Conservation (phyloP, 1,139 yeast species). For the Kurtzmaniella natalensis region DNA sequence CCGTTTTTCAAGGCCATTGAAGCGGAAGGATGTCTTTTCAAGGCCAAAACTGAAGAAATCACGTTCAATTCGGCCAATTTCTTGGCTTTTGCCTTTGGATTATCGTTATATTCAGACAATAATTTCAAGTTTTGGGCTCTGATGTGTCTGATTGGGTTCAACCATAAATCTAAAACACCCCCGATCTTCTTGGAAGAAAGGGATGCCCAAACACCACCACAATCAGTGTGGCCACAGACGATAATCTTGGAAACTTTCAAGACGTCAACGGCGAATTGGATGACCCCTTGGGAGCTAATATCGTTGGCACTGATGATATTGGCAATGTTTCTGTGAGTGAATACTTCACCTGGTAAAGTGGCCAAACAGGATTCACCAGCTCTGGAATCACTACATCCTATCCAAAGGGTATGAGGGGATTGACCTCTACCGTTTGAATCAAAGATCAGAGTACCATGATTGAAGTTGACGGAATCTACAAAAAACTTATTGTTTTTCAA, state of each 20-base stretch:
- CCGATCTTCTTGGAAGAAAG: conserved; percentile 65
- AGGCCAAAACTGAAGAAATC: conserved; percentile 49
- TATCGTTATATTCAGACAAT: conserved; percentile 36
- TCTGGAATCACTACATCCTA: conserved; percentile 94
- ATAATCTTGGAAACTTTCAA: conserved; percentile 78
- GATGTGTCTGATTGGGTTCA: conserved; percentile 67
- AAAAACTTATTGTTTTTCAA: conserved; percentile 64
- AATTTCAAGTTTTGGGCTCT: conserved; percentile 53
- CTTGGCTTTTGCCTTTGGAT: conserved; percentile 57
- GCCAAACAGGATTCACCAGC: conserved; percentile 80
- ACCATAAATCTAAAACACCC: conserved; percentile 76
- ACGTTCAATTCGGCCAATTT: conserved; percentile 80
- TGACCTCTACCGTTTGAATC: conserved; percentile 80
- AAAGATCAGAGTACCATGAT: conserved; percentile 60
- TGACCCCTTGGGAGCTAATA: conserved; percentile 71
- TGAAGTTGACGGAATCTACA: conserved; percentile 56
- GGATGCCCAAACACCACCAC: conserved; percentile 95
- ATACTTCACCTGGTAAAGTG: conserved; percentile 86
- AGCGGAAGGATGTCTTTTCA: conserved; percentile 73
- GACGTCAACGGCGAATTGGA: conserved; percentile 88
- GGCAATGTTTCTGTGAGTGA: conserved; percentile 92
- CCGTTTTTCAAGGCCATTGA: conserved; percentile 63
- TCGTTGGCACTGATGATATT: conserved; percentile 74
- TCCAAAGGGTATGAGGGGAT: conserved; percentile 90
- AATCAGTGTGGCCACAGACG: conserved; percentile 96